Evolutionary conservation across 495 filamentous ascomycete genomes (phyloP), one percentile per base, ranked within the genome.

Genomic region (Achaetomiella virescens): DNA sequence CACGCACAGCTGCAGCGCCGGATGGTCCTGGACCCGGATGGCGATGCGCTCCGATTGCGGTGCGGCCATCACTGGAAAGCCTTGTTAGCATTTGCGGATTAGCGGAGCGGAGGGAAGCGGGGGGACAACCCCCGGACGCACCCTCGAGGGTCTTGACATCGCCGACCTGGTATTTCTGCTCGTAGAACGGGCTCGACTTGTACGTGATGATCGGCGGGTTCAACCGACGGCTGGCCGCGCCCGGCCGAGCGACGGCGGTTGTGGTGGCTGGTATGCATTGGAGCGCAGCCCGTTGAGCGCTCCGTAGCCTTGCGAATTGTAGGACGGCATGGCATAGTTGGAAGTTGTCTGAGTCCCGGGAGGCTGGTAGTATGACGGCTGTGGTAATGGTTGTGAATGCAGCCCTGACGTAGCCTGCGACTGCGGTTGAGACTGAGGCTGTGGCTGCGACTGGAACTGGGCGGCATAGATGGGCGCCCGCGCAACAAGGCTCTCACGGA

Each of bases 111-210:
- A 47, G 41, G 29, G 21, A 20, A n/a, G n/a, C n/a, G n/a, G 24
- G 27, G 25, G 24, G 41, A 42, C n/a, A 1, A 21, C 14, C 11
- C 24, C n/a, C 3, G 22, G 49, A 56, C 81, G 65, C 76, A 91
- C 89, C 75, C 66, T 88, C 85, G 55, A 85, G 90, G 50, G 81
- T 78, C 33, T 78, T 72, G 4, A 83, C 71, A n/a, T 75, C 68
- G 8, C 85, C 84, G 2, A 95, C 69, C 53, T 79, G 75, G 42
- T 78, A 66, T 25, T 83, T 44, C 29, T 90, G 72, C 0, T 76
- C 80, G 62, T 86, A 93, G 64, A 92, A 95, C 2, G 90, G 89
- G 53, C 86, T 91, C 7, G 84, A 73, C 62, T 90, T 92, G 70
- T 90, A 95, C 29, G 54, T 10, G 25, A 71, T 64, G 24, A 27